Conservation (phyloP, 257 asterid genomes). For the Nicotiana obtusifolia region DNA sequence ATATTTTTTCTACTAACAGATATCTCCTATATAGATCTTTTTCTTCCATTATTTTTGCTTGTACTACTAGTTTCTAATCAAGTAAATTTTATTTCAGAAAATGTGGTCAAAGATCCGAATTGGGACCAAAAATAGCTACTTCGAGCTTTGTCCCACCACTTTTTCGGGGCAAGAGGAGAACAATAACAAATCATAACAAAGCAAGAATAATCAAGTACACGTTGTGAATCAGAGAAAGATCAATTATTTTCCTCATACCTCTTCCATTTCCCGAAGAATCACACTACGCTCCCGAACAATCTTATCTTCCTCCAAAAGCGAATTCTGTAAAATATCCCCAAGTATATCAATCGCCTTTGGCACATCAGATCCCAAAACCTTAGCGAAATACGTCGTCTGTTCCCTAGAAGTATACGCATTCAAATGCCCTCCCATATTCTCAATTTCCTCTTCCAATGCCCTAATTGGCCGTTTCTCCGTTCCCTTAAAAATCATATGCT, state of each 20-base stretch:
- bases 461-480: constrained; percentile 60
- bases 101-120: background rate
- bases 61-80: background rate
- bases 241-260: constrained; percentile 34
- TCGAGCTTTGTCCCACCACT: background rate
- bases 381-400: constrained; percentile 84
- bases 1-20: too few species aligned
- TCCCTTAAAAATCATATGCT: constrained; percentile 96
- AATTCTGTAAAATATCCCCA: constrained; percentile 81
- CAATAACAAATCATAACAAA: background rate
- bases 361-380: constrained; percentile 59
- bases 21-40: too few species aligned
- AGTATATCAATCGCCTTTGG: constrained; percentile 60
- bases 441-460: constrained; percentile 88
- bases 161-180: background rate
- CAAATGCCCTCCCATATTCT: constrained; percentile 96
- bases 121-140: background rate
- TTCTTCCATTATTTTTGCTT: background rate
- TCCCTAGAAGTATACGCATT: constrained; percentile 95
- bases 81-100: background rate
- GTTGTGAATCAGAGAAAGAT: background rate
- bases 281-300: constrained; percentile 78
- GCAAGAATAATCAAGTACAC: background rate
- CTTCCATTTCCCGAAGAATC: constrained; percentile 91
- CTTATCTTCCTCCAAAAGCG: constrained; percentile 55